Evolutionary conservation across 169 alveolate genomes (phyloP).

Genomic region (Babesia divergens): DNA sequence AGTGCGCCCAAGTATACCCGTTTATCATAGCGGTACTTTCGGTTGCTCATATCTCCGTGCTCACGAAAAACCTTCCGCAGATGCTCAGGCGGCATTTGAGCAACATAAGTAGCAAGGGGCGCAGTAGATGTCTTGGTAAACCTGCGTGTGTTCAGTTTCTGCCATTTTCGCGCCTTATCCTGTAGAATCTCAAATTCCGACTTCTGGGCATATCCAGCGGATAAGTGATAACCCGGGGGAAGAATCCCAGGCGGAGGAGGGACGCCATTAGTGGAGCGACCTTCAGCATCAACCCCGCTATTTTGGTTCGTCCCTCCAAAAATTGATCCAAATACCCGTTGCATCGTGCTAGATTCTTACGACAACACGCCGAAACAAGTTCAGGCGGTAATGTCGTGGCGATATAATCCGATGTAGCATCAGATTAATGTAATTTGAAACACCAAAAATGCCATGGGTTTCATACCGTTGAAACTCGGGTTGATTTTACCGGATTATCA

Average conservation of each 20-base stretch:
- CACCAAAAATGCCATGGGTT: too few species aligned
- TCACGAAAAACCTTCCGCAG: constrained; percentile 96
- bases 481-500: too few species aligned
- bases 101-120: constrained; percentile 46
- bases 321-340: neutral
- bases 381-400: neutral
- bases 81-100: constrained; percentile 97
- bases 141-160: constrained; percentile 60
- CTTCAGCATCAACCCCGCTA: neutral
- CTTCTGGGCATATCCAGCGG: constrained; percentile 6
- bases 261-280: neutral
- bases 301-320: neutral
- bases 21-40: constrained; percentile 97
- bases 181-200: constrained; percentile 61
- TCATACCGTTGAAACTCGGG: too few species aligned
- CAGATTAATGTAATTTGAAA: neutral
- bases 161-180: constrained; percentile 72
- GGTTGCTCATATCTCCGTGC: constrained; percentile 97
- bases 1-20: constrained; percentile 95
- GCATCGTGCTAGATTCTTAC: constrained; percentile 7
- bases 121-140: constrained; percentile 27
- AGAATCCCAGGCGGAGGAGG: neutral
- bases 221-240: constrained; percentile 36
- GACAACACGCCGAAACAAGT: neutral
- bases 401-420: neutral